These are phyloP conservation scores for Arachis hypogaea DNA, from an alignment of 306 rosid genomes.

Conservation along the genomic window DNA sequence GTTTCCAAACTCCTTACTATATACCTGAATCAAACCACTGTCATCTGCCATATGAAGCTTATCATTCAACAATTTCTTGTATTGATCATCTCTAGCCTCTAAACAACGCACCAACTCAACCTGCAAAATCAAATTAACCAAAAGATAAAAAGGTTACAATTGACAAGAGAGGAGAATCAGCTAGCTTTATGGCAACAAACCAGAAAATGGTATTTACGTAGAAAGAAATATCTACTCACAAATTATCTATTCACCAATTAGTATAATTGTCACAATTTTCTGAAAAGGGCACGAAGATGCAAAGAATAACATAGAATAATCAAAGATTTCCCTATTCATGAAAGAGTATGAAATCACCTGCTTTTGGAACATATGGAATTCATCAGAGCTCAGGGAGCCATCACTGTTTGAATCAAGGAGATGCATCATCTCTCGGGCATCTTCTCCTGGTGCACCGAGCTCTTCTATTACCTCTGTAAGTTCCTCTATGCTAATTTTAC, in stretches of 20 bases:
- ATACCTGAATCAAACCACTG: slow-evolving; percentile 65
- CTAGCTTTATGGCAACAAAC: slow-evolving; percentile 9
- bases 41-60: slow-evolving; percentile 62
- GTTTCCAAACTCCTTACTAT: slow-evolving; percentile 57
- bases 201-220: neutral
- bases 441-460: slow-evolving; percentile 94
- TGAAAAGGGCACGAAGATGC: slow-evolving; percentile 12
- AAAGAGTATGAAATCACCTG: slow-evolving; percentile 53
- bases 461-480: slow-evolving; percentile 93
- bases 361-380: slow-evolving; percentile 55
- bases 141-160: neutral
- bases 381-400: slow-evolving; percentile 52
- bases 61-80: slow-evolving; percentile 68
- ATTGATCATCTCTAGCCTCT: slow-evolving; percentile 71
- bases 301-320: neutral
- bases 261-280: neutral
- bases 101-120: slow-evolving; percentile 73
- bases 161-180: slow-evolving; percentile 26
- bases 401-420: slow-evolving; percentile 51
- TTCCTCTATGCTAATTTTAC: slow-evolving; percentile 88
- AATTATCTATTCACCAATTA: too few relatives aligned
- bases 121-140: slow-evolving; percentile 47
- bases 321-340: neutral
- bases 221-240: neutral
- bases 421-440: slow-evolving; percentile 59